These are phyloP conservation scores for Candolleomyces eurysporus DNA, from an alignment of 768 basidiomycete genomes.

Conservation along the genomic window DNA sequence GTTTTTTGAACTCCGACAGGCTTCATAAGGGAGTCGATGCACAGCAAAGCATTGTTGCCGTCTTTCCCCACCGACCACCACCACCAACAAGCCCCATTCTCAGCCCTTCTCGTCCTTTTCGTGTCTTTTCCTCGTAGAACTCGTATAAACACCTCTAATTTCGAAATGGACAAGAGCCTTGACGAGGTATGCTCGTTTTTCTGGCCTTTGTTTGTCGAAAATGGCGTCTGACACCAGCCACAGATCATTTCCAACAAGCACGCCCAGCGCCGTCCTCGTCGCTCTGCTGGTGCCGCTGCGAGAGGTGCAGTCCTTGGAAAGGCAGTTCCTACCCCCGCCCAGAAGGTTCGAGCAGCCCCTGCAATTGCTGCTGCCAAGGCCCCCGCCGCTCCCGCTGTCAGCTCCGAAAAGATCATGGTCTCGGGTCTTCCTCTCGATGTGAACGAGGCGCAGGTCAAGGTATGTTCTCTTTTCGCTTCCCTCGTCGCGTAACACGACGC, in stretches of 20 bases:
- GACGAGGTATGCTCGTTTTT: conserved; percentile 60
- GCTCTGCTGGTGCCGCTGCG: conserved; percentile 25
- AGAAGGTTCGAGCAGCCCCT: conserved; percentile 51
- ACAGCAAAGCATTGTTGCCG: conserved; percentile 20
- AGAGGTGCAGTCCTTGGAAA: conserved; percentile 64
- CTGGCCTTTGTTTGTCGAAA: conserved; percentile 3
- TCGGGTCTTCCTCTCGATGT: conserved; percentile 93
- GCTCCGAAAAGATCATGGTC: conserved; percentile 91
- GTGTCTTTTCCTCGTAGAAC: neutral
- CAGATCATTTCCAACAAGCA: conserved; percentile 70
- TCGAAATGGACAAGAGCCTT: conserved; percentile 76
- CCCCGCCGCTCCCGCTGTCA: conserved; percentile 40
- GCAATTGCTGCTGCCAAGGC: conserved; percentile 41
- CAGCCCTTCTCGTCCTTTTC: conserved; percentile 17
- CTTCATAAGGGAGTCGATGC: conserved; percentile 20
- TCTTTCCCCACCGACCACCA: conserved; percentile 32
- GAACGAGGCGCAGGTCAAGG: conserved; percentile 91
- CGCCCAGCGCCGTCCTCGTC: conserved; percentile 43
- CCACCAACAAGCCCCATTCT: conserved; percentile 22
- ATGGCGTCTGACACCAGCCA: neutral
- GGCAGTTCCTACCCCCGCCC: conserved; percentile 41
- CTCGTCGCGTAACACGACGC: neutral
- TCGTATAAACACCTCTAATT: conserved; percentile 4
- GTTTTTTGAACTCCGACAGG: conserved; percentile 39
- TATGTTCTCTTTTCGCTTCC: conserved; percentile 33